These are phyloP conservation scores for Malassezia restricta DNA, from an alignment of 1,284 basidiomycete species.

Conservation along the genomic window DNA sequence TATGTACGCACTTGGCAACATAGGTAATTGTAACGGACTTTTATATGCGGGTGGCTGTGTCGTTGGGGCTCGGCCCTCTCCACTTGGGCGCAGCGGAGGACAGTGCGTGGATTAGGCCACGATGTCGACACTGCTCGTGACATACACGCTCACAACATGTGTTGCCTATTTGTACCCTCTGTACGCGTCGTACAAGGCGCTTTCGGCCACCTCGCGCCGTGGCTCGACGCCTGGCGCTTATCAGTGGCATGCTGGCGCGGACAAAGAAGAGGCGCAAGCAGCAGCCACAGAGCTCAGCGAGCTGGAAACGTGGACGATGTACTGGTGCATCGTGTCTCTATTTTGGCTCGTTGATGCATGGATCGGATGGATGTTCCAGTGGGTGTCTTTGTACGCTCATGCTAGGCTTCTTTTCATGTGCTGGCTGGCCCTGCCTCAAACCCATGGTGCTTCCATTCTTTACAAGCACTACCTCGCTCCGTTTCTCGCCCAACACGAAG, in stretches of 20 bases:
- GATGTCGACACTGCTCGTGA: no score
- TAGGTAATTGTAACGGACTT: neutral
- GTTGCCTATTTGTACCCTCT: constrained; percentile 13
- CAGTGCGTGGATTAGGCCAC: no score
- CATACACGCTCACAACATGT: neutral
- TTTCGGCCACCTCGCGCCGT: neutral
- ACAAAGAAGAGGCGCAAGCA: neutral
- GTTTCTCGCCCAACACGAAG: constrained; percentile 10
- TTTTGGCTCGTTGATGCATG: constrained; percentile 26
- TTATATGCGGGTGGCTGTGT: no score
- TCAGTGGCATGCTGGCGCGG: neutral
- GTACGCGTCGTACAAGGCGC: constrained; percentile 14
- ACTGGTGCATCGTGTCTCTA: constrained; percentile 34
- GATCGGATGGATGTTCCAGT: constrained; percentile 34
- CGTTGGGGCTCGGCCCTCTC: no score
- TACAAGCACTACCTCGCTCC: constrained; percentile 10
- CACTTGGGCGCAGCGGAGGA: no score
- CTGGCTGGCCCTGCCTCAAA: constrained; percentile 40
- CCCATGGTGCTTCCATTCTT: constrained; percentile 10
- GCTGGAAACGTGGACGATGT: constrained; percentile 37
- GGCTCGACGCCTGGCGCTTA: neutral
- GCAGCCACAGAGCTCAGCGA: constrained; percentile 26
- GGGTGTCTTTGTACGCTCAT: constrained; percentile 37
- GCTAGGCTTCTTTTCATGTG: constrained; percentile 31
- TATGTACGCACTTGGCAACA: neutral